Evolutionary conservation across 345 rosid genomes (phyloP).

Genomic region (Murraya koenigii): DNA sequence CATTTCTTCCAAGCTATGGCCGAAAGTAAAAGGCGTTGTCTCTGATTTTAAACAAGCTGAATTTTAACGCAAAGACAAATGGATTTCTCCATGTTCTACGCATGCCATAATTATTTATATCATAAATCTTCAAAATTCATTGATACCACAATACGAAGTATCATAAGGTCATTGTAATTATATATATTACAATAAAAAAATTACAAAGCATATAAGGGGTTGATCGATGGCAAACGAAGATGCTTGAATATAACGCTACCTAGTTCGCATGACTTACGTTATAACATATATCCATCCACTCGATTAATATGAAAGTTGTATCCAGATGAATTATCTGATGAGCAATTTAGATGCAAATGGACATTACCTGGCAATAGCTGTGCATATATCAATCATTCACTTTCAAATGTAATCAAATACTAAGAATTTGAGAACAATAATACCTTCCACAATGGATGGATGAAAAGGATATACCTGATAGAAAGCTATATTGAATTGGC

Average conservation of each 20-base stretch:
- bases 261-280: slow-evolving; percentile 1
- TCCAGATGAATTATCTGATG: background rate
- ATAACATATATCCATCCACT: background rate
- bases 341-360: background rate
- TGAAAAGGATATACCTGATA: background rate
- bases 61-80: background rate
- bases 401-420: background rate
- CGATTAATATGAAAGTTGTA: background rate
- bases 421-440: background rate
- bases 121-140: too few relatives aligned
- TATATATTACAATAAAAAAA: background rate
- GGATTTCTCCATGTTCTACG: background rate
- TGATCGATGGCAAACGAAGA: background rate
- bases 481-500: background rate
- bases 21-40: background rate
- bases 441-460: background rate
- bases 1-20: slow-evolving; percentile 7
- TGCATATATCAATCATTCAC: background rate
- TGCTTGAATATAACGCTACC: slow-evolving; percentile 9
- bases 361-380: background rate
- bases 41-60: background rate
- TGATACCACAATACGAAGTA: background rate
- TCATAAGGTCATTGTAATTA: background rate
- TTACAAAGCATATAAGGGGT: too few relatives aligned
- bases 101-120: background rate